Base-by-base conservation (phyloP, 2,329 filamentous ascomycete genomes). In the Talaromyces marneffei region DNA sequence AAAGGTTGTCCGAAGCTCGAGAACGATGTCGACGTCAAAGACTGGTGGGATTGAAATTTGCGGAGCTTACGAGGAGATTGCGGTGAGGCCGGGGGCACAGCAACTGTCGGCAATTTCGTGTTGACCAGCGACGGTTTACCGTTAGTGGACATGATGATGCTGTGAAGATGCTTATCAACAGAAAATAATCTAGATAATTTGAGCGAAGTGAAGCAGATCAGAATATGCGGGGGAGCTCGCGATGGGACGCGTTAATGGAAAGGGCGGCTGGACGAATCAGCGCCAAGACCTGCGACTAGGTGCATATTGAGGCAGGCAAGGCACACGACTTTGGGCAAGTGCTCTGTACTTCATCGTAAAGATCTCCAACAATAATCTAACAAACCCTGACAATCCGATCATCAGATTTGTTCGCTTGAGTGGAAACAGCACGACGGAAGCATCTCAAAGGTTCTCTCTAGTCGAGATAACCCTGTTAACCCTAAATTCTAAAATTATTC, bases 31-130 rank as follows among this genome's bases (percentile, higher is more conserved):
- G 85, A 77, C 71, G 71, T 91, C 76, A 74, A 83, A 80, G 77
- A 71, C 62, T 91, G 88, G 56, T 90, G 88, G 33, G 89, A 92
- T 74, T 91, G 88, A 31, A 91, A 84, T 71, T 88, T 87, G 67
- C 89, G 85, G 63, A 92, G 80, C 52, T 84, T 83, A 68, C 88
- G 85, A 71, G 87, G 84, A 27, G 85, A 85, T 64, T 85, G 83
- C 37, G 73, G 72, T 31, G 72, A 69, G 40, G 70, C 67, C 60
- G 65, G 65, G 4, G 60, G 39, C 10, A 39, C 33, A 37, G 37
- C 27, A 40, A 63, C 57, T 8, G 54, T 25, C 25, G 55, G 48
- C 58, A 57, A 46, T 44, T 60, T 65, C 29, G 57, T 53, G 31
- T 61, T 60, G 7, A 31, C 52, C 59, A 65, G 68, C 67, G 66